These are phyloP conservation scores for Graphium sp. DNA, from an alignment of 2,329 filamentous ascomycete species.

Conservation along the genomic window DNA sequence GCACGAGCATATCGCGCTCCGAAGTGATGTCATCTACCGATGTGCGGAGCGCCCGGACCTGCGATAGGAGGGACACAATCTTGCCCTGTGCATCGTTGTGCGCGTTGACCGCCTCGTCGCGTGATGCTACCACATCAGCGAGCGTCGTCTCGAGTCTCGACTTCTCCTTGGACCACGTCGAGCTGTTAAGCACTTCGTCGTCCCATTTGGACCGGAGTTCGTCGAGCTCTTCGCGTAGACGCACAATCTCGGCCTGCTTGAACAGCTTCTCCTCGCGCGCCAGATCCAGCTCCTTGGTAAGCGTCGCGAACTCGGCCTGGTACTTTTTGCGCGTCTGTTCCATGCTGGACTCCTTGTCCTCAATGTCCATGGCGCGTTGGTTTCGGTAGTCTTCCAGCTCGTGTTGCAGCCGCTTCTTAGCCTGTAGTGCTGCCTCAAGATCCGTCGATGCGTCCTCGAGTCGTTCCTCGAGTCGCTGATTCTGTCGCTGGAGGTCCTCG, in stretches of 20 bases:
- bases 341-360: conserved; percentile 90
- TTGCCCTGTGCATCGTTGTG: conserved; percentile 93
- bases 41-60: conserved; percentile 70
- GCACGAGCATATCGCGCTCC: conserved; percentile 68
- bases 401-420: conserved; percentile 88
- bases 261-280: conserved; percentile 78
- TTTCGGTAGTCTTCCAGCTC: conserved; percentile 95
- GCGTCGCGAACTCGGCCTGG: conserved; percentile 74
- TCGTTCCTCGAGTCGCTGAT: conserved; percentile 78
- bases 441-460: conserved; percentile 86
- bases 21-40: conserved; percentile 72
- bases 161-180: conserved; percentile 97
- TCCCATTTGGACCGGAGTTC: conserved; percentile 95
- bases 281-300: conserved; percentile 84
- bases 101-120: conserved; percentile 81
- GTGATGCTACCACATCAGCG: conserved; percentile 74
- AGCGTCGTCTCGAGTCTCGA: conserved; percentile 77
- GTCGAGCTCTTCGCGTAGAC: conserved; percentile 88
- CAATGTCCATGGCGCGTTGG: conserved; percentile 87
- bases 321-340: conserved; percentile 98
- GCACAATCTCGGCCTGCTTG: conserved; percentile 73
- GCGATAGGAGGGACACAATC: conserved; percentile 76
- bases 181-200: conserved; percentile 92
- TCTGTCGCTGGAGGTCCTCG: conserved; percentile 79
- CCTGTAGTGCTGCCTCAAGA: conserved; percentile 66